Base-by-base conservation (phyloP, 306 rosid genomes). In the Phaseolus lunatus region DNA sequence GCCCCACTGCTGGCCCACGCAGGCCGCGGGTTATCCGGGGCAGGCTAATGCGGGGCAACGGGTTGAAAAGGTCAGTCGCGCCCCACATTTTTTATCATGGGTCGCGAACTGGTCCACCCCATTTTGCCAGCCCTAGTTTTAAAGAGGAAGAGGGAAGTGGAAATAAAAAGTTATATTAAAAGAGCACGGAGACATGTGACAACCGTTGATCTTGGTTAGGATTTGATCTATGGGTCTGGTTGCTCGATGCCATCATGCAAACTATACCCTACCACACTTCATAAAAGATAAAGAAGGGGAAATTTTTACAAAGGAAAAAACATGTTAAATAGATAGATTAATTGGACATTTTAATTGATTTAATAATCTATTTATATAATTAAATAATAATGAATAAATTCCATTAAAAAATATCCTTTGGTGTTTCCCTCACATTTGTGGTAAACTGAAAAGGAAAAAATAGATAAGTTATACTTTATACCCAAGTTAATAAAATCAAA, bases 61-160 rank as follows among this genome's bases (percentile, higher is more conserved):
- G n/a, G n/a, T n/a, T n/a, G n/a, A n/a, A n/a, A n/a, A n/a, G n/a
- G n/a, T n/a, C n/a, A n/a, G n/a, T n/a, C n/a, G n/a, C n/a, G n/a
- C n/a, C n/a, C n/a, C n/a, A n/a, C n/a, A n/a, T n/a, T n/a, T n/a
- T 37, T 23, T 61, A 6, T 39, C 20, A 73, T 61, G 23, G 87
- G 54, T 59, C 39, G 57, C 24, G 12, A n/a, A n/a, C n/a, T n/a
- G n/a, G n/a, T n/a, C n/a, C n/a, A n/a, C n/a, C n/a, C n/a, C n/a
- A n/a, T n/a, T n/a, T n/a, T n/a, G n/a, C n/a, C n/a, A n/a, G n/a
- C n/a, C n/a, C n/a, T n/a, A n/a, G 44, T 39, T 39, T 39, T 39
- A 39, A 39, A 39, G 44, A 8, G 2, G 44, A 9, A 39, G 44
- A 5, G 16, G 5, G 48, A 13, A 20, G 59, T 10, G 14, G 59